Base-by-base conservation (phyloP, 208 protist species). In the Porcisia hertigi region DNA sequence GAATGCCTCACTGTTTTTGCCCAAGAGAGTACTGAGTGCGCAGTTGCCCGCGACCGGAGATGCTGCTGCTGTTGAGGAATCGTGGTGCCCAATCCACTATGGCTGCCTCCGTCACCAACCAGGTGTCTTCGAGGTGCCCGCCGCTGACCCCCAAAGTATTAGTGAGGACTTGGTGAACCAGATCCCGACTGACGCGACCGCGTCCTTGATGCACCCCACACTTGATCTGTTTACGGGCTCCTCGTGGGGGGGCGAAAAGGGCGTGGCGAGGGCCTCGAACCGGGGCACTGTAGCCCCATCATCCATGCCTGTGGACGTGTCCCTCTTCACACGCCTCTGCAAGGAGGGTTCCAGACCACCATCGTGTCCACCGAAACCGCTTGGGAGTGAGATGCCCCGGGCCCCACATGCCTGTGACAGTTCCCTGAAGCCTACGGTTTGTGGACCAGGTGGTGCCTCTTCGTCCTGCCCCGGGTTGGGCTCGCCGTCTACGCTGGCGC, bases 161-260 rank as follows among this genome's bases (percentile, higher is more conserved):
- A 76, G 71, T 30, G 72, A 82, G 67, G 66, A 65, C 2, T 54
- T 77, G 23, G 25, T 66, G 4, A 73, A 75, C 34, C 69, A 77
- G 57, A 74, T 75, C 57, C 72, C 63, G 71, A 76, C 71, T n/a
- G 77, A 70, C 59, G 73, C 66, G 45, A 74, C 3, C 59, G 70
- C n/a, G 3, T 55, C 57, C n/a, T 77, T 66, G 62, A 74, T 63
- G 72, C 69, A 71, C 45, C 43, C 72, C 16, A 34, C 55, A 25
- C 57, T 69, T 7, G 58, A 74, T 54, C 30, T 73, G 39, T 71
- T 49, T 55, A 47, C 14, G 23, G 71, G 47, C 57, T 30, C 59
- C 6, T 67, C 66, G 39, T 77, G 77, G 66, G 66, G 18, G 9
- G 70, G 23, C n/a, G 69, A 57, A 52, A 43, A 66, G 30, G 47